Base-by-base conservation (phyloP, 768 basidiomycete species). In the Asterophora parasitica region DNA sequence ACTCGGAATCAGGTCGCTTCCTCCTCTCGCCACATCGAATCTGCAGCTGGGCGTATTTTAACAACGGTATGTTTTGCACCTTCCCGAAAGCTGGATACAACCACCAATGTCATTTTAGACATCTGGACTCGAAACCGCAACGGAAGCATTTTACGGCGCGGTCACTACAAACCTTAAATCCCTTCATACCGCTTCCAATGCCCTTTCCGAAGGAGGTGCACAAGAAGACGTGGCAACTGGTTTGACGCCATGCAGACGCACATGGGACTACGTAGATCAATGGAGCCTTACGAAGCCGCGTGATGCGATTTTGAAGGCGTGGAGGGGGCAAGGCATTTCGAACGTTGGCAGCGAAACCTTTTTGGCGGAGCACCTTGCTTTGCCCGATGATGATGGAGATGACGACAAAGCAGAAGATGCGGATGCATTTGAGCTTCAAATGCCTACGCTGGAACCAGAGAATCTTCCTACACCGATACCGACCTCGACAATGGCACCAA, bases 211-310 rank as follows among this genome's bases (percentile, higher is more conserved):
- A 23, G 71, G 81, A 46, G 88, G 82, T 7, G 70, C 76, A 7
- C 75, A 68, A 47, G 79, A 81, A 46, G 90, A 92, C 57, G 60
- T 67, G 16, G 67, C 85, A 1, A 88, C 83, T 11, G 90, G 90
- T 4, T 66, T 67, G 45, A 92, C 90, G 3, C 91, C 91, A 30
- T 79, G 78, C 38, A 91, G 88, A 70, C 82, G 86, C 27, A 64
- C 66, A 26, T 86, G 85, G 81, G 70, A 83, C 50, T 83, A 83
- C 50, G 71, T 73, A 5, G 84, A 86, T 53, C 65, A 79, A 42
- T 92, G 90, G 88, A 75, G 80, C 34, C 65, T 87, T 49, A 88
- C 88, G 5, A 70, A 78, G 51, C 72, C 67, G 47, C 78, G 90
- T 20, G 79, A 84, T 3, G 68, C 71, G 5, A 63, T 92, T 23